Evolutionary conservation across 2,329 filamentous ascomycete species (phyloP).

Genomic region (Gnomoniopsis sp.): DNA sequence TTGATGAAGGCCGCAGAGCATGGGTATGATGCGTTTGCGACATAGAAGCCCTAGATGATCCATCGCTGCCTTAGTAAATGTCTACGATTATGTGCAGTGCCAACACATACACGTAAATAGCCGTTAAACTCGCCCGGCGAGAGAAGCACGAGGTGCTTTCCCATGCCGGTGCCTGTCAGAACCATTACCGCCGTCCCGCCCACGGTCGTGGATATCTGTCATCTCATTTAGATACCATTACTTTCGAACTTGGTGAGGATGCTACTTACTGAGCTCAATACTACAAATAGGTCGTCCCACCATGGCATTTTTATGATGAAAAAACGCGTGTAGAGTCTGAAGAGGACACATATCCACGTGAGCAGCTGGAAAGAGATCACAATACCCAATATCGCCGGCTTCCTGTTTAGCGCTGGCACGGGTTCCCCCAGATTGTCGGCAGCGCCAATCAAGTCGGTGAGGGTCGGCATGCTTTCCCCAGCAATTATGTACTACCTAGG

Average conservation of each 20-base stretch:
- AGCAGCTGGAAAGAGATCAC: constrained; percentile 19
- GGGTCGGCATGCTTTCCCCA: constrained; percentile 2
- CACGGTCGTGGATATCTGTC: constrained; percentile 1
- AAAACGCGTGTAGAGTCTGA: constrained; percentile 20
- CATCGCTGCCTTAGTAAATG: background rate
- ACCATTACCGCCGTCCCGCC: background rate
- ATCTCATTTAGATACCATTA: background rate
- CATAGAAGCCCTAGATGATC: constrained; percentile 13
- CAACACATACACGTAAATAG: constrained; percentile 13
- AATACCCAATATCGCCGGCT: constrained; percentile 18
- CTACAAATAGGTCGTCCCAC: constrained; percentile 21
- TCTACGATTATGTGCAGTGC: background rate
- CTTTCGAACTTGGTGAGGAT: background rate
- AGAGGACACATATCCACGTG: constrained; percentile 15
- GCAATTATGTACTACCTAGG: no score
- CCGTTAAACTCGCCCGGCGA: background rate
- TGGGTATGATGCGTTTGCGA: constrained; percentile 20
- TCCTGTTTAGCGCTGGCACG: constrained; percentile 17
- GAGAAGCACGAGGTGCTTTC: constrained; percentile 7
- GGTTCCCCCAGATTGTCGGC: constrained; percentile 20
- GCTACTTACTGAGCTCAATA: constrained; percentile 17
- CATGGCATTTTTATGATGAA: constrained; percentile 18
- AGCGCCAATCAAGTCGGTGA: constrained; percentile 19
- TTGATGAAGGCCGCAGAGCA: constrained; percentile 21
- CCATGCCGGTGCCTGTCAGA: constrained; percentile 6